Evolutionary conservation across 495 filamentous ascomycete genomes (phyloP).

Genomic region (Aspergillus incahuasiensis): DNA sequence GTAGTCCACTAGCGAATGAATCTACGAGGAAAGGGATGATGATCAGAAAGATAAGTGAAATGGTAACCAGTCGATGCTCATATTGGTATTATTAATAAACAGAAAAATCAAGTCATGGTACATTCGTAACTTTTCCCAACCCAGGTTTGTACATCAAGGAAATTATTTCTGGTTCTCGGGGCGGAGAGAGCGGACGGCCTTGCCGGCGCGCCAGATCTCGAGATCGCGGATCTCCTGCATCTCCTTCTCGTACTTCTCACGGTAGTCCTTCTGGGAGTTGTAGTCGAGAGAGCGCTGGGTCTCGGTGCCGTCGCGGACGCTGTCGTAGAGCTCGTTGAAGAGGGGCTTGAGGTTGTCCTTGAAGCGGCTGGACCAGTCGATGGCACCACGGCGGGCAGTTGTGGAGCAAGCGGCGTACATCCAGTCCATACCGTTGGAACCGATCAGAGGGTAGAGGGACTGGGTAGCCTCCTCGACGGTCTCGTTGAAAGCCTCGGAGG

Average conservation of each 20-base stretch:
- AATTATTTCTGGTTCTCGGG: conserved; percentile 88
- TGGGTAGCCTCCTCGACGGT: conserved; percentile 99
- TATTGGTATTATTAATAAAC: conserved; percentile 20
- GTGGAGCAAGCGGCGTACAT: conserved; percentile 99
- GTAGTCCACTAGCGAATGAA: too few species aligned
- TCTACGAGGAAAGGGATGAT: background rate
- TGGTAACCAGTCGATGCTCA: conserved; percentile 12
- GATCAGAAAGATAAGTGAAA: conserved; percentile 1
- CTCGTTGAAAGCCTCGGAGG: conserved; percentile 99
- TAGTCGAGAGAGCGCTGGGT: conserved; percentile 91
- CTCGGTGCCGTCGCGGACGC: conserved; percentile 82
- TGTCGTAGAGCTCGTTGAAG: conserved; percentile 93
- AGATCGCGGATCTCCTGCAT: conserved; percentile 92
- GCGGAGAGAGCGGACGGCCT: conserved; percentile 86
- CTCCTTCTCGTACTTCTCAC: conserved; percentile 93
- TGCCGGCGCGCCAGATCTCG: conserved; percentile 98
- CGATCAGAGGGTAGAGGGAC: conserved; percentile 94
- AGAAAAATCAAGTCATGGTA: conserved; percentile 36
- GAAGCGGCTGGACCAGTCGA: conserved; percentile 95
- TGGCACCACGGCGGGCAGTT: conserved; percentile 94
- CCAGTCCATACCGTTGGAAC: conserved; percentile 98
- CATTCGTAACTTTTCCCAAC: conserved; percentile 41
- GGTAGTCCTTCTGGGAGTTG: conserved; percentile 91
- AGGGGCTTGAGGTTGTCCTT: conserved; percentile 96
- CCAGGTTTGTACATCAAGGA: conserved; percentile 23